These are phyloP conservation scores for Lycium barbarum DNA, from an alignment of 257 asterid genomes.

Conservation along the genomic window DNA sequence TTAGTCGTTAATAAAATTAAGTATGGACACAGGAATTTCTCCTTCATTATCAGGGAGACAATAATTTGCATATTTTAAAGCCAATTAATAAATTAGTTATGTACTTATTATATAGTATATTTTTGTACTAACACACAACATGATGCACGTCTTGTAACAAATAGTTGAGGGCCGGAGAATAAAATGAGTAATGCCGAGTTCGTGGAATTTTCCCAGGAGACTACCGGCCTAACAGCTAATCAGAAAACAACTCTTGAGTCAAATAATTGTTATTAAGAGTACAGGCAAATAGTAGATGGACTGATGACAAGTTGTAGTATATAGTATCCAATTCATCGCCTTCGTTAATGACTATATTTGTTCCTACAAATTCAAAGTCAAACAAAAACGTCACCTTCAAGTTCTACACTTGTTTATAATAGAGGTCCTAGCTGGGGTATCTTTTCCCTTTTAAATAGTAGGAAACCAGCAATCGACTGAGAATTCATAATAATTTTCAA, in stretches of 20 bases:
- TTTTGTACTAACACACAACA: not conserved
- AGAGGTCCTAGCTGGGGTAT: not conserved
- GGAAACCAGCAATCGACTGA: not conserved
- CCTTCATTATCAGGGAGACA: not conserved
- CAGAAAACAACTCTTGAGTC: slow-evolving; percentile 12
- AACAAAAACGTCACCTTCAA: slow-evolving; percentile 42
- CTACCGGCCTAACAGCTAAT: not conserved
- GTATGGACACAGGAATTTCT: not conserved
- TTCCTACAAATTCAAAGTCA: slow-evolving; percentile 35
- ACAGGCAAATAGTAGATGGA: not conserved
- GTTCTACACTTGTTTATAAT: not conserved
- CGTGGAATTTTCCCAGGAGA: slow-evolving; percentile 9
- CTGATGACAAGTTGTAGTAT: not conserved
- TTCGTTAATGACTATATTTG: not conserved
- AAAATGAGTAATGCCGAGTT: not conserved
- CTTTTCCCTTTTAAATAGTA: not conserved
- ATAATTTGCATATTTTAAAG: not conserved
- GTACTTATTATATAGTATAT: too few relatives aligned
- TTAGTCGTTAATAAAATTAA: too few relatives aligned
- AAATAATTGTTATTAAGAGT: not conserved
- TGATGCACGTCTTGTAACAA: not conserved
- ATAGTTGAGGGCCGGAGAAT: not conserved
- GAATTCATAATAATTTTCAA: not conserved
- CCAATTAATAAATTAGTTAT: not conserved
- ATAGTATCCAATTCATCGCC: slow-evolving; percentile 20